These are phyloP conservation scores for Ustilago tritici DNA, from an alignment of 1,284 basidiomycete species.

Conservation along the genomic window DNA sequence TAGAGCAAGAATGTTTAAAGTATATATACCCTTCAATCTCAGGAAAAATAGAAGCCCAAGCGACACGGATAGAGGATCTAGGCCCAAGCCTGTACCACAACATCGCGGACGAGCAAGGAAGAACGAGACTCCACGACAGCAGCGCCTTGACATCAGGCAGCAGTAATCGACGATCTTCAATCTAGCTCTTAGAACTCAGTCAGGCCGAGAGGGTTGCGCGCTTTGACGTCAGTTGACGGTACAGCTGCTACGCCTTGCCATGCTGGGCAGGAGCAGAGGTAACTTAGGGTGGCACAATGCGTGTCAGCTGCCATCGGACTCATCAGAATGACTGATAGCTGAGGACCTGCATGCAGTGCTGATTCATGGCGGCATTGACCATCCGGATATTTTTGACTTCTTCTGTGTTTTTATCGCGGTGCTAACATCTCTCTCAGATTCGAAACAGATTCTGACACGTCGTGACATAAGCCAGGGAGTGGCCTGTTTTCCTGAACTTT, in stretches of 20 bases:
- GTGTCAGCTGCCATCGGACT: slow-evolving; percentile 16
- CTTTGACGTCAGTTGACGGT: slow-evolving; percentile 23
- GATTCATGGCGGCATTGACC: slow-evolving; percentile 29
- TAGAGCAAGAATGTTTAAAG: too few species aligned
- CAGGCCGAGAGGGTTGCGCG: slow-evolving; percentile 5
- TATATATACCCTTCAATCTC: too few species aligned
- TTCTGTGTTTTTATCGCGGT: neutral
- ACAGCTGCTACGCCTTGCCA: slow-evolving; percentile 1
- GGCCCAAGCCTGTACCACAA: neutral
- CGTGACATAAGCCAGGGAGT: slow-evolving; percentile 4
- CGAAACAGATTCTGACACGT: neutral
- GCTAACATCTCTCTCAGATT: neutral
- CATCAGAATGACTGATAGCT: slow-evolving; percentile 22
- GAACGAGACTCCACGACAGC: neutral
- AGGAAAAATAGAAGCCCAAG: neutral
- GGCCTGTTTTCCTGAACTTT: slow-evolving; percentile 5
- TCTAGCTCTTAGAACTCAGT: neutral
- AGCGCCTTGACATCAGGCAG: slow-evolving; percentile 29
- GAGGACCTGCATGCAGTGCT: slow-evolving; percentile 26
- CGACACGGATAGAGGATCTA: neutral
- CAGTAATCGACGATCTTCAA: slow-evolving; percentile 18
- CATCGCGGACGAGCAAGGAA: neutral
- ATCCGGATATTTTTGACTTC: slow-evolving; percentile 4
- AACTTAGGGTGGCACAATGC: neutral
- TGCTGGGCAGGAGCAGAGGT: neutral